Percentiles rank a stretch among this genome's conserved stretches.
phyloP scores from a whole-genome alignment of 2,329 filamentous ascomycete species.

The Penicillium sp. region DNA sequence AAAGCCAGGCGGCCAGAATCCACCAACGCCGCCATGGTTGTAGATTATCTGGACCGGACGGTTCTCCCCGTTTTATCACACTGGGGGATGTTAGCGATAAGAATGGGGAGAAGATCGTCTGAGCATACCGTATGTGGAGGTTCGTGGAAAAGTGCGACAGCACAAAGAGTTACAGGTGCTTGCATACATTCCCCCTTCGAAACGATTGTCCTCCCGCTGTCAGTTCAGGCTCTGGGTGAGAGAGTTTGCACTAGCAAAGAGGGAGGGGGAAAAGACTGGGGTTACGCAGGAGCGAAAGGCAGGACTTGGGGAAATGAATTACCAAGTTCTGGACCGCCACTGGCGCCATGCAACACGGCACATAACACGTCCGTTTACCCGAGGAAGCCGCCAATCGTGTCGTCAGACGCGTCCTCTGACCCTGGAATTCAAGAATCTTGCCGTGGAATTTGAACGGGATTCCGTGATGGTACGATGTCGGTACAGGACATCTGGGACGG shows the following conservation, averaged over 20 bases:
- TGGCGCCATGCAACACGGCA: background rate
- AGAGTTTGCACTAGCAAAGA: background rate
- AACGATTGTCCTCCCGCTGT: background rate
- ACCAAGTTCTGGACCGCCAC: background rate
- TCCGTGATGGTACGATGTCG: background rate
- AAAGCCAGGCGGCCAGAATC: slow-evolving; percentile 12
- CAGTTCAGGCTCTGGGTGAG: background rate
- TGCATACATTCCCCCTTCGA: background rate
- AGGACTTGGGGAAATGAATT: background rate
- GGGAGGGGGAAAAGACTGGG: background rate
- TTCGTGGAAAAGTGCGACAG: background rate
- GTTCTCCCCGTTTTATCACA: background rate
- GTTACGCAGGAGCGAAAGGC: background rate
- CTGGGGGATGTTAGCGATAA: background rate
- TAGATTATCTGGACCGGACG: background rate
- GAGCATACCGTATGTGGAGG: background rate
- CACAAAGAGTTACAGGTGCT: background rate
- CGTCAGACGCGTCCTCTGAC: background rate
- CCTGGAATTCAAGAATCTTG: background rate
- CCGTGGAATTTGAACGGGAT: background rate
- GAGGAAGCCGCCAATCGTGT: background rate
- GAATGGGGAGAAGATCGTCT: background rate
- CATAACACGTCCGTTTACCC: background rate
- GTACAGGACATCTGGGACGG: too few relatives aligned
- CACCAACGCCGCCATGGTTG: slow-evolving; percentile 19